Evolutionary conservation across 495 filamentous ascomycete genomes (phyloP), one percentile per base, ranked within the genome.

Genomic region (Trypethelium eluteriae): DNA sequence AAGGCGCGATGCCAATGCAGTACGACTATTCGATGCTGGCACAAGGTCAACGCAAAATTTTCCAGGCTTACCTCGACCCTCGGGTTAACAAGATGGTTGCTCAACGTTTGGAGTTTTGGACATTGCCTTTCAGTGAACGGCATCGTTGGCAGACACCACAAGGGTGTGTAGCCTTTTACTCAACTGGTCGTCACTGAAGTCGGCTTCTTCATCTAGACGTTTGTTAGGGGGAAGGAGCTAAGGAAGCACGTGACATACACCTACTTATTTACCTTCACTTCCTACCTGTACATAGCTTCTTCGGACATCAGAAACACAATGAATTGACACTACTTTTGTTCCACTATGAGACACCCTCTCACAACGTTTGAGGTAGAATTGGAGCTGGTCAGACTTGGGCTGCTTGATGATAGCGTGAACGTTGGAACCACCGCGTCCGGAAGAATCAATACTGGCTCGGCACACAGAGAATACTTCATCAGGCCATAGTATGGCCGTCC

Each of bases 401-500:
- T 44, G 39, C 6, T 81, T 77, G 2, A 81, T 14, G 25, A 82
- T 75, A 0, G 75, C 77, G 65, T 83, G 80, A 1, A 78, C 77
- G 62, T 84, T 84, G 1, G 80, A 68, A 7, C 83, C 82, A 1
- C 83, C 83, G 38, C 79, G 79, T 2, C 80, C 82, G 62, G 81
- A 25, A 6, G 10, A 79, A 68, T 81, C 82, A 11, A 83, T 73
- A 38, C 46, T 56, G n/a, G 44, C 49, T n/a, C 44, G 64, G 7
- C 44, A 47, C 10, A 49, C 25, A 38, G 35, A 10, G 47, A n/a
- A 66, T 65, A 7, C 53, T 18, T 53, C 32, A 12, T 65, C 63
- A 0, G 75, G 75, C 64, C 71, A 75, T 0, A 66, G 62, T 0
- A 62, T 66, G 2, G 63, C 44, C 2, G 49, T 64, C 39, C 61